Evolutionary conservation across 2,329 filamentous ascomycete species (phyloP).

Genomic region (Dothidotthia symphoricarpi): DNA sequence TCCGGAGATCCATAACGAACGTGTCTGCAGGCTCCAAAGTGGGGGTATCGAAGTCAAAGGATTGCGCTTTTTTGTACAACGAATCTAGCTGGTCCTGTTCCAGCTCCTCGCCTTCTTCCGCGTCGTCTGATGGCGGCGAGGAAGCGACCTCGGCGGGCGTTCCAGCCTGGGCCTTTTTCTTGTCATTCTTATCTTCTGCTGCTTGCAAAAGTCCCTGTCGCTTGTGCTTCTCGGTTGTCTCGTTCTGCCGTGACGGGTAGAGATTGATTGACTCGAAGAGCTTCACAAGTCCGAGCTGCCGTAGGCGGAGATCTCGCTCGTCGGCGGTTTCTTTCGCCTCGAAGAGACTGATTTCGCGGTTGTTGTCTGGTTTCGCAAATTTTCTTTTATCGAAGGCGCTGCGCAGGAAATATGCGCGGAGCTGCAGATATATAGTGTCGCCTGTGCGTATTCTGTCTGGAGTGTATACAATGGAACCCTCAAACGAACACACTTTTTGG

Average conservation of each 20-base stretch:
- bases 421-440: constrained; percentile 89
- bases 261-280: constrained; percentile 88
- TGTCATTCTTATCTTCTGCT: constrained; percentile 67
- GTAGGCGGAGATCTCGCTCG: constrained; percentile 76
- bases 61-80: constrained; percentile 92
- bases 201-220: constrained; percentile 81
- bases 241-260: constrained; percentile 70
- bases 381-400: constrained; percentile 68
- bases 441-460: constrained; percentile 83
- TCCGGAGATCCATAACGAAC: constrained; percentile 79
- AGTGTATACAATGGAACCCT: constrained; percentile 83
- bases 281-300: constrained; percentile 84
- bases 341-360: constrained; percentile 71
- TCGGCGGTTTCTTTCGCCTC: constrained; percentile 83
- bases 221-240: constrained; percentile 71
- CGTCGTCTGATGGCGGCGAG: constrained; percentile 61
- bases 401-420: constrained; percentile 72
- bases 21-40: constrained; percentile 78
- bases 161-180: constrained; percentile 52
- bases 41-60: constrained; percentile 91
- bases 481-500: constrained; percentile 82
- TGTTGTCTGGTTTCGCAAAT: constrained; percentile 64
- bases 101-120: constrained; percentile 83
- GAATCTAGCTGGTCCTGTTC: constrained; percentile 94
- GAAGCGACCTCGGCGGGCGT: constrained; percentile 42